phyloP scores from a whole-genome alignment of 1,139 yeast species.

The Hemisphaericaspora subhashii region DNA sequence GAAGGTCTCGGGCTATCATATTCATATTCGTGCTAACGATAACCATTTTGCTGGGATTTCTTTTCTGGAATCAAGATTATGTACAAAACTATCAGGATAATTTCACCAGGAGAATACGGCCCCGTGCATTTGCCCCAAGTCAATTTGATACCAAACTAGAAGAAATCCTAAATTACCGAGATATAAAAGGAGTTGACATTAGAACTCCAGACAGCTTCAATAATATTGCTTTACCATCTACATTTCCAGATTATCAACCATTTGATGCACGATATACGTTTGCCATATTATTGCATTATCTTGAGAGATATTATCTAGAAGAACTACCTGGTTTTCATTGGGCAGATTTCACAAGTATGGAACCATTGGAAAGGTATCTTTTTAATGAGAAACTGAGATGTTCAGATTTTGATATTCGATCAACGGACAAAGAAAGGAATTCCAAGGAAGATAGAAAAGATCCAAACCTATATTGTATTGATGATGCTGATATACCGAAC shows the following conservation, averaged over 20 bases:
- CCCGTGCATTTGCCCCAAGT: not conserved
- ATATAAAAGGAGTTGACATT: not conserved
- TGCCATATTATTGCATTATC: slow-evolving; percentile 24
- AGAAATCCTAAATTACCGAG: not conserved
- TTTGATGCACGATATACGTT: slow-evolving; percentile 37
- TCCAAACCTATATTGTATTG: slow-evolving; percentile 27
- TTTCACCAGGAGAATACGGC: not conserved
- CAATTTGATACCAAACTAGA: slow-evolving; percentile 1
- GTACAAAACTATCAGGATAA: too few relatives aligned
- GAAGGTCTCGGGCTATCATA: too few relatives aligned
- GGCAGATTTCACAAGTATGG: slow-evolving; percentile 36
- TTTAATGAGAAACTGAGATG: slow-evolving; percentile 22
- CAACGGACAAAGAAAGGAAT: slow-evolving; percentile 17
- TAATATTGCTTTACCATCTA: not conserved
- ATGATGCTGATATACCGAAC: slow-evolving; percentile 25
- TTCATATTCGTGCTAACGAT: too few relatives aligned
- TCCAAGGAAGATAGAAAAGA: slow-evolving; percentile 18
- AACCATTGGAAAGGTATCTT: slow-evolving; percentile 23
- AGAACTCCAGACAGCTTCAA: not conserved
- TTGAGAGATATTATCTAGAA: slow-evolving; percentile 12
- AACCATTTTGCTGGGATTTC: too few relatives aligned
- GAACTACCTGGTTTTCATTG: slow-evolving; percentile 35
- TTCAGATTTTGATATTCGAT: slow-evolving; percentile 22
- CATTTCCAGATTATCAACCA: slow-evolving; percentile 17
- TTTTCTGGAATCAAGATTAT: too few relatives aligned